Evolutionary conservation across 192 early-diverging fungal species (phyloP), one percentile per base, ranked within the genome.

Genomic region (Linnemannia zychae): DNA sequence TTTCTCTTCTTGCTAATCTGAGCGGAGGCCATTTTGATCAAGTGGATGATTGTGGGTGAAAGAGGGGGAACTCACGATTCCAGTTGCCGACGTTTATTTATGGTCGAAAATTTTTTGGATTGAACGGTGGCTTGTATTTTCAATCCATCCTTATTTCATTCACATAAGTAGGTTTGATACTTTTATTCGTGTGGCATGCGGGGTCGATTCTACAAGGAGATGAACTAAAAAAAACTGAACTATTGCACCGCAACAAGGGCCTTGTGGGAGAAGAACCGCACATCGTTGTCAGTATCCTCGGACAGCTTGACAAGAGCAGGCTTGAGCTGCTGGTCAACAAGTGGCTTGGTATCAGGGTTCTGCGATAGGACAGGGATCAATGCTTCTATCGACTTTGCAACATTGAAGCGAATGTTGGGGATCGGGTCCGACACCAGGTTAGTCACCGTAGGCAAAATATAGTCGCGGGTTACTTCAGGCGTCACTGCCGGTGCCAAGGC

Each of bases 381-480:
- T 9, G 93, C 90, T 88, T 97, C 96, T 78, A 98, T 90, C 68
- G 95, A 94, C 87, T 99, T 99, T 57, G 97, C 97, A 13, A 99
- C 98, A 71, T 99, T 99, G 92, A 99, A 99, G 38, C 99, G 95
- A 84, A 99, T 99, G 87, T 99, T 99, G 67, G 99, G 99, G 71
- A 99, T 99, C 9, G 97, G 96, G 80, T 99, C 99, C 20, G 92
- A 89, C 34, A 95, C 94, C 69, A 99, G 91, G 57, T 86, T 91
- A 72, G 92, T 93, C 40, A 98, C 92, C n/a, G 96, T 94, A 24
- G 99, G 99, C 66, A 99, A 82, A 71, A 99, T 95, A 80, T 92
- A 90, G 67, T 97, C 96, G 72, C 94, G 94, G 57, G 98, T 92
- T 31, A 99, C 94, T 76, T 98, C 95, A 34, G 94, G 90, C 18